Percentiles rank a stretch among this genome's conserved stretches.
Evolutionary conservation across 805 yeast species (phyloP).

Genomic region (Saccharomyces kudriavzevii): DNA sequence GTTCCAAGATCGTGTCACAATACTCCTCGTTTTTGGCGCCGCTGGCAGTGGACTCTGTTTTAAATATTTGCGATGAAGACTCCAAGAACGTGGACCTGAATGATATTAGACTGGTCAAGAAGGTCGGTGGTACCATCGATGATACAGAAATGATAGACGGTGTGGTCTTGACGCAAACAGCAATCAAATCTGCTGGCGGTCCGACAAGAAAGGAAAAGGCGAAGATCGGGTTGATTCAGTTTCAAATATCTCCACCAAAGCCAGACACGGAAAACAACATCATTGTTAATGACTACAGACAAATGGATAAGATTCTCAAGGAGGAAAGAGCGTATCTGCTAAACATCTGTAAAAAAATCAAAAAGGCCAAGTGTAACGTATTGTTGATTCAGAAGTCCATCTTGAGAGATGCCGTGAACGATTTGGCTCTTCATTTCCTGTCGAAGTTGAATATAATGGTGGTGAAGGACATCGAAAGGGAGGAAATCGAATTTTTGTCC

Average conservation of each 20-base stretch:
- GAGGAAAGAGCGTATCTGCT: slow-evolving; percentile 94
- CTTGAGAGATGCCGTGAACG: slow-evolving; percentile 89
- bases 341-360: slow-evolving; percentile 91
- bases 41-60: slow-evolving; percentile 86
- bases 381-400: slow-evolving; percentile 86
- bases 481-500: slow-evolving; percentile 85
- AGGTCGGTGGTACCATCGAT: slow-evolving; percentile 95
- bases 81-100: slow-evolving; percentile 70
- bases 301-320: slow-evolving; percentile 96
- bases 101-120: slow-evolving; percentile 83
- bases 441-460: slow-evolving; percentile 91
- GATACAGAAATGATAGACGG: slow-evolving; percentile 92
- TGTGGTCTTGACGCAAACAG: slow-evolving; percentile 86
- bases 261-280: slow-evolving; percentile 97
- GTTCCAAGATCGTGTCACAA: slow-evolving; percentile 93
- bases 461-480: slow-evolving; percentile 90
- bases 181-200: slow-evolving; percentile 85
- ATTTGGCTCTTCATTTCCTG: slow-evolving; percentile 86
- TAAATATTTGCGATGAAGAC: slow-evolving; percentile 58
- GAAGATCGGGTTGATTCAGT: slow-evolving; percentile 79
- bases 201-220: slow-evolving; percentile 94
- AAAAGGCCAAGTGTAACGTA: slow-evolving; percentile 94
- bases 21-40: slow-evolving; percentile 82
- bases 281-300: slow-evolving; percentile 95
- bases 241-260: slow-evolving; percentile 92